phyloP scores from a whole-genome alignment of 2,329 filamentous ascomycete species.

The Exophiala alcalophila region DNA sequence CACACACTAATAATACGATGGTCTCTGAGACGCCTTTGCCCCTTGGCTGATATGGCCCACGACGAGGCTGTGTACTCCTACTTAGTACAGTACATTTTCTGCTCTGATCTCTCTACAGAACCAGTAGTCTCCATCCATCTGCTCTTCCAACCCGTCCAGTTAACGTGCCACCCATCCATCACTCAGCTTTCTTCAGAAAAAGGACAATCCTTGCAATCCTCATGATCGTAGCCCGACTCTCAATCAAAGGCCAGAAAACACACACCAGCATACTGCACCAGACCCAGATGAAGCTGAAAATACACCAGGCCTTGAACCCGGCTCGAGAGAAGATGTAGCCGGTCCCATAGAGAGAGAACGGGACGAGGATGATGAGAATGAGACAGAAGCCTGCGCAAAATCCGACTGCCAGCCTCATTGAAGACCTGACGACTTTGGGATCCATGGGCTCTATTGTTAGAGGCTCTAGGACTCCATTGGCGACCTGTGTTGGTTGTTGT shows the following conservation, averaged over 20 bases:
- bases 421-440: slow-evolving; percentile 51
- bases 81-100: no score
- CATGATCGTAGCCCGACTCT: no score
- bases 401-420: slow-evolving; percentile 88
- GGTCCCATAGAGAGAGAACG: slow-evolving; percentile 83
- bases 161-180: no score
- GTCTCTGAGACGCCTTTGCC: no score
- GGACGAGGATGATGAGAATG: slow-evolving; percentile 78
- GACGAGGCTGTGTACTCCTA: no score
- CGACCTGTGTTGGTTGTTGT: neutral
- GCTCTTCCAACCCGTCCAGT: no score
- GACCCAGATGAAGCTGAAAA: neutral
- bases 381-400: slow-evolving; percentile 65
- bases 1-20: no score
- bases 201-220: no score
- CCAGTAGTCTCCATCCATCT: no score
- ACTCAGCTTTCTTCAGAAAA: no score
- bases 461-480: slow-evolving; percentile 7
- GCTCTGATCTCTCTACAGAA: no score
- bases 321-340: slow-evolving; percentile 75
- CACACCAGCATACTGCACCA: slow-evolving; percentile 59
- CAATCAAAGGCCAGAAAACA: slow-evolving; percentile 75
- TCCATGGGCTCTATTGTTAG: slow-evolving; percentile 47
- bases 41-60: no score
- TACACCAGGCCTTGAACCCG: slow-evolving; percentile 73